A percentile compares a stretch with the other conserved stretches of the same genome.
These are phyloP conservation scores for Choiromyces venosus DNA, from an alignment of 495 filamentous ascomycete species.

Conservation along the genomic window DNA sequence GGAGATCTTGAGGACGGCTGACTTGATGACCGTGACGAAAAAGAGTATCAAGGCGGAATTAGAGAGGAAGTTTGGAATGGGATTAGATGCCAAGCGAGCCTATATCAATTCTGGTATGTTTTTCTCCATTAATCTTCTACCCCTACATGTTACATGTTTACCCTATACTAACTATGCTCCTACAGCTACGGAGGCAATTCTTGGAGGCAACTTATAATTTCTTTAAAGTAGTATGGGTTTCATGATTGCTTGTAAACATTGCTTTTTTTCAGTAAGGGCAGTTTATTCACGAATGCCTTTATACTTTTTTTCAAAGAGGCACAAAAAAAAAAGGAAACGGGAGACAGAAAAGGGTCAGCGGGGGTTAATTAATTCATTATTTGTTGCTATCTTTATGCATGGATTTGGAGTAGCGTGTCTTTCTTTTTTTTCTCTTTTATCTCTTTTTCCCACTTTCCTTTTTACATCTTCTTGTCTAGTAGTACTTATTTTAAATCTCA, in stretches of 20 bases:
- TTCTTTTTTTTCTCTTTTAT: constrained; percentile 34
- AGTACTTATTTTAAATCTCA: neutral
- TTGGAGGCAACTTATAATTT: constrained; percentile 61
- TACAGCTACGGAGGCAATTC: constrained; percentile 66
- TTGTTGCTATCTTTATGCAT: constrained; percentile 40
- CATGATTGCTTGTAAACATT: neutral
- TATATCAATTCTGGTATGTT: constrained; percentile 90
- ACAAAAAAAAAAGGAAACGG: constrained; percentile 2
- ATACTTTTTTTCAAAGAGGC: constrained; percentile 4
- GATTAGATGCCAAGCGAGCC: constrained; percentile 70
- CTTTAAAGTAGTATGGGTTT: neutral
- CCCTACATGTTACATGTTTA: constrained; percentile 9
- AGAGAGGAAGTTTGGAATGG: constrained; percentile 78
- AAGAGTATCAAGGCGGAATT: constrained; percentile 94
- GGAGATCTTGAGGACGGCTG: constrained; percentile 81
- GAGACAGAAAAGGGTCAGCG: constrained; percentile 21
- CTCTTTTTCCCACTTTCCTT: neutral
- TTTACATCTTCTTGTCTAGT: neutral
- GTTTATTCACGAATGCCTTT: constrained; percentile 8
- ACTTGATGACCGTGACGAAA: constrained; percentile 97
- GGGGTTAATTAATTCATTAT: constrained; percentile 32
- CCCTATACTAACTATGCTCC: constrained; percentile 43
- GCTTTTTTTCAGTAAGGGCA: constrained; percentile 8
- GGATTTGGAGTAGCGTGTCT: constrained; percentile 41
- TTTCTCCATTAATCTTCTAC: constrained; percentile 11